These are phyloP conservation scores for Acacia acuminata DNA, from an alignment of 306 rosid species.

Conservation along the genomic window DNA sequence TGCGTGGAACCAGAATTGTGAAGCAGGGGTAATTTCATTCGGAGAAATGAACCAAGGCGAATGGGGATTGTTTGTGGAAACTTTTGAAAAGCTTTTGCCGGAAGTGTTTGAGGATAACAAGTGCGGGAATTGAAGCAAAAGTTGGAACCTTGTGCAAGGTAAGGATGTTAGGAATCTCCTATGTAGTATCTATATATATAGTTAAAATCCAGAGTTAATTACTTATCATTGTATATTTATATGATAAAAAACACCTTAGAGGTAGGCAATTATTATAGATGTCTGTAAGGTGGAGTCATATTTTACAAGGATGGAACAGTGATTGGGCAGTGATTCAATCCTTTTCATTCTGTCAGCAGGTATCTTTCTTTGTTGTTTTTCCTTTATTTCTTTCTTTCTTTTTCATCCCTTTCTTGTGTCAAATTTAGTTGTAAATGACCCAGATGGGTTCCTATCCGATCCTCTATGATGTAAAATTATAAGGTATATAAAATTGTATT, in stretches of 20 bases:
- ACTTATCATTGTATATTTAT: constrained; percentile 51
- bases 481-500: constrained; percentile 31
- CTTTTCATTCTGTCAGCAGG: constrained; percentile 44
- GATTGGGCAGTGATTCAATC: constrained; percentile 65
- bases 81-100: constrained; percentile 54
- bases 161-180: constrained; percentile 24
- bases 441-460: constrained; percentile 30
- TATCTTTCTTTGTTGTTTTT: neutral
- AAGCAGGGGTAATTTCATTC: constrained; percentile 52
- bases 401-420: constrained; percentile 17
- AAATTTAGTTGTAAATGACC: constrained; percentile 32
- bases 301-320: constrained; percentile 51
- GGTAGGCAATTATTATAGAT: constrained; percentile 59
- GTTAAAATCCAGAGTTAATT: constrained; percentile 25
- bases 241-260: constrained; percentile 23
- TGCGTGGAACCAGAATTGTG: constrained; percentile 32
- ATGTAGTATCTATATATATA: neutral
- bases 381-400: neutral
- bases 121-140: constrained; percentile 49
- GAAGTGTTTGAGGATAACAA: constrained; percentile 43
- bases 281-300: constrained; percentile 11
- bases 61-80: constrained; percentile 71
- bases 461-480: constrained; percentile 26
- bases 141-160: constrained; percentile 56
- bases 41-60: constrained; percentile 64